Evolutionary conservation across 306 rosid species (phyloP).

Genomic region (Cucumis hystrix): DNA sequence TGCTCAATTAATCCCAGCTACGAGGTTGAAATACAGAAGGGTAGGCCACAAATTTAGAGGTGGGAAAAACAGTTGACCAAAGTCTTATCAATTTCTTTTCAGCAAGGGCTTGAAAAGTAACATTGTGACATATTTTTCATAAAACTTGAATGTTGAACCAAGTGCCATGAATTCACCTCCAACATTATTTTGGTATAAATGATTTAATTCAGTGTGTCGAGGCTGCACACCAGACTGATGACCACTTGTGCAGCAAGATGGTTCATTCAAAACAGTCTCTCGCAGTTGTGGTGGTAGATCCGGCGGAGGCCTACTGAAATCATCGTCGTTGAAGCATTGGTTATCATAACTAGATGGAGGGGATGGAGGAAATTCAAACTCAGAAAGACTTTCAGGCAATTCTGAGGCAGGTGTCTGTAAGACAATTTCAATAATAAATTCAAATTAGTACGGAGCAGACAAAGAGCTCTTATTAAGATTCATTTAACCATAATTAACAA

Average conservation of each 20-base stretch:
- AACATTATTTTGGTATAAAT: slow-evolving; percentile 43
- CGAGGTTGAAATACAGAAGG: background rate
- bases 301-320: slow-evolving; percentile 62
- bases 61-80: background rate
- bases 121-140: slow-evolving; percentile 38
- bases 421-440: slow-evolving; percentile 5
- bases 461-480: background rate
- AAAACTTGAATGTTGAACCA: slow-evolving; percentile 48
- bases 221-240: slow-evolving; percentile 17
- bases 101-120: slow-evolving; percentile 42
- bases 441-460: background rate
- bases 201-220: slow-evolving; percentile 45
- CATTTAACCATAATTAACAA: background rate
- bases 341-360: slow-evolving; percentile 77
- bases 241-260: slow-evolving; percentile 21
- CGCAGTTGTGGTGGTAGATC: slow-evolving; percentile 62
- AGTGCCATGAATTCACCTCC: slow-evolving; percentile 37
- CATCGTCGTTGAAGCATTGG: slow-evolving; percentile 35
- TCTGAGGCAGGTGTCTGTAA: slow-evolving; percentile 45
- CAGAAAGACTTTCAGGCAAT: slow-evolving; percentile 24
- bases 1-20: background rate
- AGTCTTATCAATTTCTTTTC: slow-evolving; percentile 8
- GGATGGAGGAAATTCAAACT: slow-evolving; percentile 49
- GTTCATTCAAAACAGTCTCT: slow-evolving; percentile 18
- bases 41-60: background rate